A percentile compares a stretch with the other conserved stretches of the same genome.
phyloP scores from a whole-genome alignment of 2,329 filamentous ascomycete species.

The Capronia americana region DNA sequence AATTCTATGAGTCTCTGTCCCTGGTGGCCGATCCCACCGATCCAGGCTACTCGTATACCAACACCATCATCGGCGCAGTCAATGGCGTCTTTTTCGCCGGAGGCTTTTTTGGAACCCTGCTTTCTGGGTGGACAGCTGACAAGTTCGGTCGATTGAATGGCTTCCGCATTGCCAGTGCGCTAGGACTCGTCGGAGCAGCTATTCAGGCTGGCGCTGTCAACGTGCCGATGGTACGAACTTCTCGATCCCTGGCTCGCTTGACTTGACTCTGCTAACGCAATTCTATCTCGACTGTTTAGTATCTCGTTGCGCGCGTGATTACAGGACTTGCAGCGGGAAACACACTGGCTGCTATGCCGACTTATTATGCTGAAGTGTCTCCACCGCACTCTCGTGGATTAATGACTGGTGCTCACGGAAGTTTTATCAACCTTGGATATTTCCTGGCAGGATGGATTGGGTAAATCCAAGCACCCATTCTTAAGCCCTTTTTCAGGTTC shows the following conservation, averaged over 20 bases:
- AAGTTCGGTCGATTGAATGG: slow-evolving; percentile 45
- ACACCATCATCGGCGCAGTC: slow-evolving; percentile 51
- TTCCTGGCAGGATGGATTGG: slow-evolving; percentile 52
- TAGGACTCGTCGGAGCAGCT: slow-evolving; percentile 3
- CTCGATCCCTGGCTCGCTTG: not conserved
- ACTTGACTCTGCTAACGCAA: not conserved
- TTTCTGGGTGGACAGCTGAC: slow-evolving; percentile 48
- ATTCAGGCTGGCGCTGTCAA: slow-evolving; percentile 6
- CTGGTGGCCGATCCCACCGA: slow-evolving; percentile 36
- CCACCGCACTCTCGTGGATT: slow-evolving; percentile 41
- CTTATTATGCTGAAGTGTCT: slow-evolving; percentile 42
- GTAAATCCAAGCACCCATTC: slow-evolving; percentile 36
- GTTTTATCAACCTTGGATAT: slow-evolving; percentile 48
- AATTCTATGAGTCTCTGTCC: slow-evolving; percentile 51
- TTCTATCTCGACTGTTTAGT: slow-evolving; percentile 3
- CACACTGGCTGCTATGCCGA: slow-evolving; percentile 29
- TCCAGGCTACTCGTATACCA: slow-evolving; percentile 50
- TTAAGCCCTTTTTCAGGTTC: not conserved
- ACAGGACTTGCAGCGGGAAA: slow-evolving; percentile 15
- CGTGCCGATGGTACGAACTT: slow-evolving; percentile 8
- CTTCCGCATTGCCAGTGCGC: not conserved
- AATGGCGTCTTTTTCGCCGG: slow-evolving; percentile 54
- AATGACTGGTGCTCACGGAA: slow-evolving; percentile 45
- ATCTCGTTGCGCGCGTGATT: slow-evolving; percentile 22
- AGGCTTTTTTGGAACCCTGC: slow-evolving; percentile 45